Percentiles rank a stretch among this genome's conserved stretches.
These are phyloP conservation scores for Moelleriella libera DNA, from an alignment of 2,329 filamentous ascomycete genomes.

Conservation along the genomic window DNA sequence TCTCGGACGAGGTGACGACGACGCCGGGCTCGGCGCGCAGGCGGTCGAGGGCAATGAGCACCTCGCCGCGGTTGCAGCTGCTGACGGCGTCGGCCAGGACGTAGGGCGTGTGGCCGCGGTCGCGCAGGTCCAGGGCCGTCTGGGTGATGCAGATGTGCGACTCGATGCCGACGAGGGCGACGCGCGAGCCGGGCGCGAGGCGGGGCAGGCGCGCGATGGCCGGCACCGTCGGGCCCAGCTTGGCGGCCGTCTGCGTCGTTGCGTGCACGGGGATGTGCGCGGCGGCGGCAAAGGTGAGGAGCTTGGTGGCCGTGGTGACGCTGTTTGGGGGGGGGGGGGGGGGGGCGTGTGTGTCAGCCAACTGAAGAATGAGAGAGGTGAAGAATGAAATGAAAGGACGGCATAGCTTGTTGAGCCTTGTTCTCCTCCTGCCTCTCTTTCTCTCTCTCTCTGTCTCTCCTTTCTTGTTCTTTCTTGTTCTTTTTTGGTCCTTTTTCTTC, in stretches of 20 bases:
- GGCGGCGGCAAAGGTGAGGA: slow-evolving; percentile 48
- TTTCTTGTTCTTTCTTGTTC: background rate
- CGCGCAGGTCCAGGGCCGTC: slow-evolving; percentile 70
- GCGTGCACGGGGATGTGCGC: slow-evolving; percentile 68
- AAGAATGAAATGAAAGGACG: too few species aligned
- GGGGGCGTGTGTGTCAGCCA: background rate
- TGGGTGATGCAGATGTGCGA: slow-evolving; percentile 90
- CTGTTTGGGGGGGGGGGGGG: slow-evolving; percentile 21
- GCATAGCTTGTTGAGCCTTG: too few species aligned
- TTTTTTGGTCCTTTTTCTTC: background rate
- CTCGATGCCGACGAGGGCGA: slow-evolving; percentile 83
- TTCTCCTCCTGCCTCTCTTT: too few species aligned
- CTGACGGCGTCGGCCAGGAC: slow-evolving; percentile 81
- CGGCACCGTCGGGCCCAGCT: slow-evolving; percentile 66
- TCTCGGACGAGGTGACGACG: slow-evolving; percentile 74
- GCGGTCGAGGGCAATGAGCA: slow-evolving; percentile 63
- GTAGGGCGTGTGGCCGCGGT: slow-evolving; percentile 67
- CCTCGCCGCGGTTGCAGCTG: slow-evolving; percentile 72
- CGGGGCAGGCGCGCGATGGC: slow-evolving; percentile 43
- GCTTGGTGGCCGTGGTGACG: slow-evolving; percentile 51
- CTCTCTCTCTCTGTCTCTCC: too few species aligned
- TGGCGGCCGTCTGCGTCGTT: slow-evolving; percentile 70
- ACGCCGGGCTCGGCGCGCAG: slow-evolving; percentile 59
- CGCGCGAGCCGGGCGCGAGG: slow-evolving; percentile 29
- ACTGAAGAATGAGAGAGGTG: too few species aligned